phyloP scores from a whole-genome alignment of 768 basidiomycete species.

The Trametes punicea region DNA sequence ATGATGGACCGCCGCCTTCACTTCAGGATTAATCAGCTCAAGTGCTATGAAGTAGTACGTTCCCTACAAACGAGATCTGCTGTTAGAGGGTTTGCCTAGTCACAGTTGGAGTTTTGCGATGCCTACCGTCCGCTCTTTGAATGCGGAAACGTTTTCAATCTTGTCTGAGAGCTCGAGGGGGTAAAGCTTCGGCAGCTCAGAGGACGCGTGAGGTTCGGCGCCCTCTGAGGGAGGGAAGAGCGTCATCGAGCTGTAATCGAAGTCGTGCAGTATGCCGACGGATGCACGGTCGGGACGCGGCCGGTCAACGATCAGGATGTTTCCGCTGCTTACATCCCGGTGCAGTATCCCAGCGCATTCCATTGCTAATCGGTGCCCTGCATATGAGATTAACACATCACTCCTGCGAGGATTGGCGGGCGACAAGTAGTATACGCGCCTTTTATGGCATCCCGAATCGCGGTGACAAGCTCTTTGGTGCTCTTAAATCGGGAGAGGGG shows the following conservation, averaged over 20 bases:
- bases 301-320: slow-evolving; percentile 2
- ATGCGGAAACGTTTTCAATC: not conserved
- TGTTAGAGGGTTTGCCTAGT: not conserved
- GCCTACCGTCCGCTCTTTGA: not conserved
- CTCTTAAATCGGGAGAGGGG: slow-evolving; percentile 3
- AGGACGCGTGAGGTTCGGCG: not conserved
- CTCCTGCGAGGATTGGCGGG: too few species aligned
- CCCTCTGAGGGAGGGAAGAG: not conserved
- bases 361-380: not conserved
- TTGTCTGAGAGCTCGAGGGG: not conserved
- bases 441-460: slow-evolving; percentile 11
- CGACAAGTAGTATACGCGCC: not conserved
- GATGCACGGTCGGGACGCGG: not conserved
- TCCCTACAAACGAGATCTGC: not conserved
- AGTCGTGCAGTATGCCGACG: not conserved
- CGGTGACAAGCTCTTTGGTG: slow-evolving; percentile 12
- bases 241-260: not conserved
- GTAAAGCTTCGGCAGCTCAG: not conserved
- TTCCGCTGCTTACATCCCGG: not conserved
- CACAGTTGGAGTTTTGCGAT: not conserved
- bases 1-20: not conserved
- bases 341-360: not conserved
- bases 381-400: not conserved
- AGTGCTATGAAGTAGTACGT: not conserved
- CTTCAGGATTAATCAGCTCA: not conserved